phyloP scores from a whole-genome alignment of 345 rosid species.

The Moringa oleifera region DNA sequence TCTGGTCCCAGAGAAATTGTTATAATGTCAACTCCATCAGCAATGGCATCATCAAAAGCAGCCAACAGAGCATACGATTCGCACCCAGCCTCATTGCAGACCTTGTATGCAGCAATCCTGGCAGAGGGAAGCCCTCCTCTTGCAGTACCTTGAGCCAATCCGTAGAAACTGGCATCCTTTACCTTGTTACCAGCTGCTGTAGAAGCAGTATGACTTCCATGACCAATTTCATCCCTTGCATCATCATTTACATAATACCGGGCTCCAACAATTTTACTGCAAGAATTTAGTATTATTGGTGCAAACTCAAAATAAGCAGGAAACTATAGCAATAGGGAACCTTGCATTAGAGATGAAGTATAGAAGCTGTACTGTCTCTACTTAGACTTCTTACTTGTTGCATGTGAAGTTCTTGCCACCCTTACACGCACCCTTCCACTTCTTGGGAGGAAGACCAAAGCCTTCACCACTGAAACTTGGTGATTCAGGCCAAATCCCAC shows the following conservation, averaged over 20 bases:
- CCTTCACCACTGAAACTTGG: slow-evolving; percentile 46
- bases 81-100: slow-evolving; percentile 15
- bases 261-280: slow-evolving; percentile 34
- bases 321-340: too few species aligned
- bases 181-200: slow-evolving; percentile 56
- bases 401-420: slow-evolving; percentile 49
- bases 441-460: slow-evolving; percentile 42
- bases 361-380: too few species aligned
- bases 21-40: slow-evolving; percentile 37
- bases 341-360: too few species aligned
- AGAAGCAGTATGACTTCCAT: slow-evolving; percentile 64
- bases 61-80: slow-evolving; percentile 12
- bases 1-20: slow-evolving; percentile 34
- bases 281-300: neutral
- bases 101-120: slow-evolving; percentile 47
- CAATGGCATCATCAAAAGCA: slow-evolving; percentile 40
- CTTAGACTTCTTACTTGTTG: slow-evolving; percentile 29
- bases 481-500: slow-evolving; percentile 55
- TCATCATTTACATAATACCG: slow-evolving; percentile 13
- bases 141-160: slow-evolving; percentile 48
- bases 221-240: slow-evolving; percentile 27
- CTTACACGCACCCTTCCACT: slow-evolving; percentile 48
- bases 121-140: slow-evolving; percentile 61
- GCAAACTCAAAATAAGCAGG: too few species aligned
- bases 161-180: slow-evolving; percentile 29